These are phyloP conservation scores for Cryphonectria carpinicola DNA, from an alignment of 2,329 filamentous ascomycete species.

Conservation along the genomic window DNA sequence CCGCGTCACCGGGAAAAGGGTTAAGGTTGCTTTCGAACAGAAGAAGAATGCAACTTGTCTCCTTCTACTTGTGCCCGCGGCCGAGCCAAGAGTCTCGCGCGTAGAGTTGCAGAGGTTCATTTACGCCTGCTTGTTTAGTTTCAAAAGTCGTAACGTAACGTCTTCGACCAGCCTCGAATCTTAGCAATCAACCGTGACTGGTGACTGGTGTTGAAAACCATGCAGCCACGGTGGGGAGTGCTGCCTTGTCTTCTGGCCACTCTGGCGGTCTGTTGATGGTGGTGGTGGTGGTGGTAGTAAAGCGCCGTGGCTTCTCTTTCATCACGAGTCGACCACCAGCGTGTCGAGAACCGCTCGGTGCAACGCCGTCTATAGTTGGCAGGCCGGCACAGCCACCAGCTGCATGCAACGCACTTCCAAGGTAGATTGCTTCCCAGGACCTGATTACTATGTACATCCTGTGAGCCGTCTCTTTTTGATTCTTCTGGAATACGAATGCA, in stretches of 20 bases:
- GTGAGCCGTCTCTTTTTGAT: background rate
- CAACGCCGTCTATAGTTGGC: no score
- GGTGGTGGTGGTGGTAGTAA: no score
- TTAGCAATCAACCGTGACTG: background rate
- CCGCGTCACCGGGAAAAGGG: background rate
- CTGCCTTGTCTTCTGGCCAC: background rate
- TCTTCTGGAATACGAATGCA: constrained; percentile 10
- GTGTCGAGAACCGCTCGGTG: background rate
- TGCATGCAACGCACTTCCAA: background rate
- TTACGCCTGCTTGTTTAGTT: constrained; percentile 15
- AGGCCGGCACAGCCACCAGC: background rate
- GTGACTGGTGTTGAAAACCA: no score
- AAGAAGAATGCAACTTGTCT: background rate
- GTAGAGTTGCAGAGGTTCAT: constrained; percentile 23
- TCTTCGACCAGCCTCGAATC: background rate
- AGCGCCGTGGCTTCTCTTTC: no score
- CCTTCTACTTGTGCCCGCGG: background rate
- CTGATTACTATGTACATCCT: background rate
- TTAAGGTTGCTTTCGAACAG: background rate
- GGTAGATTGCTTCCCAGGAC: background rate
- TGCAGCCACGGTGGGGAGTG: no score
- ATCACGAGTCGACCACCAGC: background rate
- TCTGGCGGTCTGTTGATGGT: background rate
- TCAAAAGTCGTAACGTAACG: constrained; percentile 20
- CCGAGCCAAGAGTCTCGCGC: background rate